Evolutionary conservation across 2,329 filamentous ascomycete genomes (phyloP).

Genomic region (Mycosphaerella arachidis): DNA sequence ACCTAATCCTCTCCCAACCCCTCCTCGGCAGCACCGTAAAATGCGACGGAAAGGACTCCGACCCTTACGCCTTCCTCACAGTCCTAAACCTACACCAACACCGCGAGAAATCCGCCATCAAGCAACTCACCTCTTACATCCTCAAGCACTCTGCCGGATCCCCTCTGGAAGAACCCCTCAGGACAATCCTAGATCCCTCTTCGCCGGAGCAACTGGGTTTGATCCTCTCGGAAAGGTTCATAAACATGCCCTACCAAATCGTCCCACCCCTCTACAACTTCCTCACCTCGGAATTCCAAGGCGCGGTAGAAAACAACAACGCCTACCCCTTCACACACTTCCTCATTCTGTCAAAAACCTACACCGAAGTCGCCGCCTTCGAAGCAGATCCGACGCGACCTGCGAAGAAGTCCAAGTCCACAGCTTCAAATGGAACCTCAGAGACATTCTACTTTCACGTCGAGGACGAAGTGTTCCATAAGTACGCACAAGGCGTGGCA

Average conservation of each 20-base stretch:
- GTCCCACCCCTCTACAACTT: conserved; percentile 92
- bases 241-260: conserved; percentile 95
- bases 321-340: conserved; percentile 93
- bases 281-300: conserved; percentile 85
- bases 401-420: conserved; percentile 56
- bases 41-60: conserved; percentile 88
- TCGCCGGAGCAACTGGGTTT: conserved; percentile 63
- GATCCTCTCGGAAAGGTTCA: conserved; percentile 84
- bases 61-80: conserved; percentile 89
- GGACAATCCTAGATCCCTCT: conserved; percentile 34
- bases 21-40: conserved; percentile 92
- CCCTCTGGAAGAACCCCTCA: conserved; percentile 33
- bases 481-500: conserved; percentile 65
- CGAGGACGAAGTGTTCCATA: conserved; percentile 85
- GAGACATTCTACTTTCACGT: conserved; percentile 88
- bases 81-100: conserved; percentile 79
- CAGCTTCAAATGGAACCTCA: conserved; percentile 37
- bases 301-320: conserved; percentile 83
- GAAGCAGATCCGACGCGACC: conserved; percentile 64
- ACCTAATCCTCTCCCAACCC: conserved; percentile 81
- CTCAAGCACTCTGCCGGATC: conserved; percentile 50
- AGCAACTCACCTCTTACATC: conserved; percentile 69
- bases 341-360: conserved; percentile 86
- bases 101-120: conserved; percentile 65
- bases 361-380: conserved; percentile 77